Evolutionary conservation across 2,329 filamentous ascomycete genomes (phyloP), one percentile per base, ranked within the genome.

Genomic region (Podosphaera aphanis): DNA sequence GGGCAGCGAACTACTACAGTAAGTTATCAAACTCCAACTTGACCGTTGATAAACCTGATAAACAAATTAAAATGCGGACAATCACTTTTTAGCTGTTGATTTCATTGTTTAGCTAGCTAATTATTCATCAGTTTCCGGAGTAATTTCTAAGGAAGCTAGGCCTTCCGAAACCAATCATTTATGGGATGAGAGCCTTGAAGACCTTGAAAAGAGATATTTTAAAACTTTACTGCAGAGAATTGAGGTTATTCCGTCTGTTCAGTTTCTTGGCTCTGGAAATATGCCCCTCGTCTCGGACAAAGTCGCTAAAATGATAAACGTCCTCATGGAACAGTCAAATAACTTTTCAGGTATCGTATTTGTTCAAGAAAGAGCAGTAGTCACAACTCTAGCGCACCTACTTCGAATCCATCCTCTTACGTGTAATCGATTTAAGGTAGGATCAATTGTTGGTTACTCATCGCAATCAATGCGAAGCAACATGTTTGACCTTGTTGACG

Each of bases 1-100:
- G 79, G 77, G 78, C 78, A 1, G 69, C 70, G 0, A 76, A 85
- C 43, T 70, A 68, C 43, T 85, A 77, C 55, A 70, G 40, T 43
- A 43, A 29, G 40, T 29, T 43, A 7, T 13, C 23, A 18, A 23
- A 20, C n/a, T 20, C n/a, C n/a, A 38, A 16, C 36, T 38, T 16
- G 25, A 29, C 11, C 11, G 11, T 11, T 29, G 11, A 29, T 29
- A 5, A 5, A 29, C 25, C 5, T 11, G 6, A 11, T 11, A 5
- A 29, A 38, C n/a, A 38, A 38, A 38, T 16, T 38, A 38, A 8
- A 8, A 38, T 38, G 5, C n/a, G 3, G 10, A 38, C 6, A 29
- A 6, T 11, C 11, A 6, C 11, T 29, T 29, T n/a, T n/a, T n/a
- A n/a, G n/a, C n/a, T n/a, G n/a, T n/a, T n/a, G n/a, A n/a, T n/a